Base-by-base conservation (phyloP, 495 filamentous ascomycete genomes). In the Xylaria castorea region DNA sequence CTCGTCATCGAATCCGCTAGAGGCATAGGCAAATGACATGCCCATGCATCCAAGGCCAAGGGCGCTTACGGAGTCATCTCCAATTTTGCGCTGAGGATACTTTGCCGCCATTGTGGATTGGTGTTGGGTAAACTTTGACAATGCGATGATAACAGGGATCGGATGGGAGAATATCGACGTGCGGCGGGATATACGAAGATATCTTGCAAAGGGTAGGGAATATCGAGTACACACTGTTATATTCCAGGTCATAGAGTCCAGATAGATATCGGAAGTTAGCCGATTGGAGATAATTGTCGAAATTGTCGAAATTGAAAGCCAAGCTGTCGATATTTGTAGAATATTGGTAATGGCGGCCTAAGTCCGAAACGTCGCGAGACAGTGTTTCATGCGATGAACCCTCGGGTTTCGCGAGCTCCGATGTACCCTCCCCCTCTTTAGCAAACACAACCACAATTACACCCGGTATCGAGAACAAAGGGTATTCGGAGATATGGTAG, bases 21-120 rank as follows among this genome's bases (percentile, higher is more conserved):
- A 74, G 2, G 70, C 72, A 32, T 76, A 75, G 11, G 61, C 76
- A 42, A 70, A 75, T 0, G 76, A 74, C 81, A 83, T 82, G 66
- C 80, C 82, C 81, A 84, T 85, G 66, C 80, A 81, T 3, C 82
- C 83, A 14, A 85, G 77, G 18, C 82, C 82, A n/a, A 81, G 70
- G 42, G 82, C 82, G 8, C 81, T 80, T 44, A 83, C 83, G 25
- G 32, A 34, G 44, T 78, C 77, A 53, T 82, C 76, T 40, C 81
- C 83, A 53, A 84, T 76, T 68, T 80, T 82, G 66, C 83, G 81
- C 50, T 80, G 80, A 5, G 82, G 81, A 60, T 75, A 80, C 22
- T 72, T 75, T 11, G 68, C 27, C 1, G 75, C 36, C 77, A 79
- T 79, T 42, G 40, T 70, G 27, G 40, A 36, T 16, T 25, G 6